Percentiles rank a stretch among this genome's conserved stretches.
These are phyloP conservation scores for Astrephomene gubernaculifera DNA, from an alignment of 139 green algal species.

Conservation along the genomic window DNA sequence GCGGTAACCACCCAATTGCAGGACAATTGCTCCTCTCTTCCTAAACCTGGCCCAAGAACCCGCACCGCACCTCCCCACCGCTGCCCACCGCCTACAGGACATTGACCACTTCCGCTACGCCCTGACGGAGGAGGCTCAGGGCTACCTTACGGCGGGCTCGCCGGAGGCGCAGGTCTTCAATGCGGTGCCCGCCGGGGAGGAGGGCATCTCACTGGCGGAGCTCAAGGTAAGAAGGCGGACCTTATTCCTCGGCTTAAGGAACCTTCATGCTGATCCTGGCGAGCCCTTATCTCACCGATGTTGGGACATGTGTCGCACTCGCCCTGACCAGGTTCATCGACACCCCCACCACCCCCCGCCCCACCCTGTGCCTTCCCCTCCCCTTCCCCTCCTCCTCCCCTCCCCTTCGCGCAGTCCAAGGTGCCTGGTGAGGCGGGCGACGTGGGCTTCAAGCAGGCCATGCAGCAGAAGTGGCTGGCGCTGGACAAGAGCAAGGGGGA, in stretches of 20 bases:
- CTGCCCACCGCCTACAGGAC: conserved; percentile 63
- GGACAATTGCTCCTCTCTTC: too few relatives aligned
- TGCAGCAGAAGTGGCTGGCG: conserved; percentile 82
- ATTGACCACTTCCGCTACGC: conserved; percentile 73
- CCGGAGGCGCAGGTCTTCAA: conserved; percentile 92
- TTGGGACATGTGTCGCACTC: too few relatives aligned
- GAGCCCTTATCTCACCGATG: too few relatives aligned
- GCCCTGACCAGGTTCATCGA: too few relatives aligned
- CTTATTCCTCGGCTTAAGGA: too few relatives aligned
- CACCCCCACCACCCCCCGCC: not conserved
- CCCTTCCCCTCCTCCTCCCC: not conserved
- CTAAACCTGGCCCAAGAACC: too few relatives aligned
- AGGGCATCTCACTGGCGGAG: conserved; percentile 80
- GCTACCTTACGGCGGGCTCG: conserved; percentile 76
- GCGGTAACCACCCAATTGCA: not conserved
- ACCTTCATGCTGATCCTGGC: too few relatives aligned
- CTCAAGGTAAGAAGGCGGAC: conserved; percentile 73
- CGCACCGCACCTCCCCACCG: not conserved
- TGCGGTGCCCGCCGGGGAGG: conserved; percentile 71
- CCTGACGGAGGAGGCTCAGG: conserved; percentile 85
- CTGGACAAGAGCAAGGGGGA: conserved; percentile 62
- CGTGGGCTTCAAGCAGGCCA: conserved; percentile 94
- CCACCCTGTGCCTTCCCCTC: not conserved
- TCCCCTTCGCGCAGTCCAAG: conserved; percentile 40
- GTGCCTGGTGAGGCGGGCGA: conserved; percentile 75